These are phyloP conservation scores for Claviceps purpurea DNA, from an alignment of 2,329 filamentous ascomycete species.

Conservation along the genomic window DNA sequence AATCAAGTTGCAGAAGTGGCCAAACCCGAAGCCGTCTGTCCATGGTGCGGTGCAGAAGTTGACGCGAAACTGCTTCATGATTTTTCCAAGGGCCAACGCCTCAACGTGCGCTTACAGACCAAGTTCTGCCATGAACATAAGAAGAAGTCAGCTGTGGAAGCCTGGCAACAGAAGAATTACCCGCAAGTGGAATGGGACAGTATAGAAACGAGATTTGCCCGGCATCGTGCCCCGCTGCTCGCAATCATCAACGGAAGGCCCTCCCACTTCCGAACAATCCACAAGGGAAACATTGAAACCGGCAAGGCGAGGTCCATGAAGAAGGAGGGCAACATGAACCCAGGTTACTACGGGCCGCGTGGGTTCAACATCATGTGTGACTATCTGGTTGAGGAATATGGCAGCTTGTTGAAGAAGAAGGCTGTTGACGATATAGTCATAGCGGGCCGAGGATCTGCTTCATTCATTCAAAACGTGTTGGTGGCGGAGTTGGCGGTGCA, in stretches of 20 bases:
- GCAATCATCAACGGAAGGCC: slow-evolving; percentile 43
- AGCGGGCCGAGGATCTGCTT: slow-evolving; percentile 50
- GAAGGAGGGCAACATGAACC: slow-evolving; percentile 45
- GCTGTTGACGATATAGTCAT: slow-evolving; percentile 53
- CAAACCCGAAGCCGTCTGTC: slow-evolving; percentile 33
- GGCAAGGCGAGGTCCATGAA: slow-evolving; percentile 48
- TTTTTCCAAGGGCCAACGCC: slow-evolving; percentile 32
- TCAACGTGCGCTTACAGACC: slow-evolving; percentile 45
- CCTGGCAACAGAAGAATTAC: slow-evolving; percentile 43
- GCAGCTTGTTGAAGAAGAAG: slow-evolving; percentile 43
- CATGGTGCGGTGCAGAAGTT: slow-evolving; percentile 52
- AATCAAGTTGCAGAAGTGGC: neutral
- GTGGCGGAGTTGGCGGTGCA: slow-evolving; percentile 55
- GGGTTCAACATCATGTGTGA: slow-evolving; percentile 63
- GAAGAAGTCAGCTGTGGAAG: slow-evolving; percentile 34
- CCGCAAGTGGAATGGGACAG: slow-evolving; percentile 57
- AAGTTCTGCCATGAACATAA: slow-evolving; percentile 54
- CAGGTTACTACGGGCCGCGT: slow-evolving; percentile 73
- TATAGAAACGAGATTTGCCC: slow-evolving; percentile 44
- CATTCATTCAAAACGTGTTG: slow-evolving; percentile 61
- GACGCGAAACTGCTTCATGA: slow-evolving; percentile 38
- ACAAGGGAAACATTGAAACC: slow-evolving; percentile 40
- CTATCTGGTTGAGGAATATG: slow-evolving; percentile 48
- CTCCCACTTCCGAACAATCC: slow-evolving; percentile 47
- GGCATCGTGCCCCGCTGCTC: slow-evolving; percentile 42